These are phyloP conservation scores for Pestalotiopsis sp. DNA, from an alignment of 2,329 filamentous ascomycete genomes.

Conservation along the genomic window DNA sequence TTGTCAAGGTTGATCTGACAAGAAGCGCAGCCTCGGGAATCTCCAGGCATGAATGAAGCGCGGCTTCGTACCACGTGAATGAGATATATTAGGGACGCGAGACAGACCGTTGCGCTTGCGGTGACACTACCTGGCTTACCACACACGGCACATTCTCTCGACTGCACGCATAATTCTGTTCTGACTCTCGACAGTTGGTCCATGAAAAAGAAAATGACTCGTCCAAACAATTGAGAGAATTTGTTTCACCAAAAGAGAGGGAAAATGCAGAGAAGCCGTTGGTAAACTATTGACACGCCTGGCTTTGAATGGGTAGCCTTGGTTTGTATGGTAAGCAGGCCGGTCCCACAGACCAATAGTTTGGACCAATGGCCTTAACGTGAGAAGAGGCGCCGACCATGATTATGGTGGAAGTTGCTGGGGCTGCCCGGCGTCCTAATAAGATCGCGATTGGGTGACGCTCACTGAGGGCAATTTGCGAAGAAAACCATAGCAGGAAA, in stretches of 20 bases:
- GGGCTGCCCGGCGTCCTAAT: no score
- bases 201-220: not conserved
- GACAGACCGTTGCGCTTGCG: not conserved
- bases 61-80: slow-evolving; percentile 4
- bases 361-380: not conserved
- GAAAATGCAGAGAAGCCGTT: no score
- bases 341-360: not conserved
- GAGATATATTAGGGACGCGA: not conserved
- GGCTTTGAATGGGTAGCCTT: no score
- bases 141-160: not conserved
- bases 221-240: not conserved
- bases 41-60: not conserved
- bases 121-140: not conserved
- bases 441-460: no score
- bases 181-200: not conserved
- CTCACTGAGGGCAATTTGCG: no score
- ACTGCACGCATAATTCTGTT: not conserved
- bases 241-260: not conserved
- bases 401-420: no score
- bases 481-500: no score
- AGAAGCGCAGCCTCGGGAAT: not conserved
- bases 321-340: not conserved
- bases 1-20: not conserved
- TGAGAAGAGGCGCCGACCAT: no score
- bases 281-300: no score